Conservation (phyloP, 78 protist genomes). For the Dictyostelium capitatum region DNA sequence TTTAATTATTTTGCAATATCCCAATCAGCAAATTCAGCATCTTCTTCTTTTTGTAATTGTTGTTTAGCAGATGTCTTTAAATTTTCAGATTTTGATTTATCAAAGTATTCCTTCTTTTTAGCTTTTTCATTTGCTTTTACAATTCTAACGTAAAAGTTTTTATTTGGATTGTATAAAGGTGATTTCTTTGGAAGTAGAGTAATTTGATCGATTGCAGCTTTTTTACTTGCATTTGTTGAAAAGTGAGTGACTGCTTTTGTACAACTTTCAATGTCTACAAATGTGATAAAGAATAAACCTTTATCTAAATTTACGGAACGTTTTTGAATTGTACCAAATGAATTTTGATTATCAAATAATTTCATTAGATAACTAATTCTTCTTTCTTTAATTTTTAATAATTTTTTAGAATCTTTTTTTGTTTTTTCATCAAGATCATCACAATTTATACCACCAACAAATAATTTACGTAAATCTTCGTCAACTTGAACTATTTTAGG, state of each 20-base stretch:
- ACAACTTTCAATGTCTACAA: background rate
- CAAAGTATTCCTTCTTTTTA: background rate
- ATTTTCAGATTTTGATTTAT: background rate
- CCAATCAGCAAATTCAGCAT: conserved; percentile 27
- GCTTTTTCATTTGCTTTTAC: conserved; percentile 17
- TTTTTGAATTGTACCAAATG: conserved; percentile 25
- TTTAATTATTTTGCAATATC: background rate
- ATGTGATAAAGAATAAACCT: conserved; percentile 52
- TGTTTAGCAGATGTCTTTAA: background rate
- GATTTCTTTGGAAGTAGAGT: background rate
- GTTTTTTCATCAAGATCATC: background rate
- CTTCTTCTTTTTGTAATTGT: background rate
- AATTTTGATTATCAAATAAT: background rate
- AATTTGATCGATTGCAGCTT: background rate
- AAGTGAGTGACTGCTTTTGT: background rate
- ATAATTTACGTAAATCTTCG: conserved; percentile 47
- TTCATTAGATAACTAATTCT: conserved; percentile 18
- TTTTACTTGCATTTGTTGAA: background rate
- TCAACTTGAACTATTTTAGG: background rate
- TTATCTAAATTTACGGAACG: conserved; percentile 13
- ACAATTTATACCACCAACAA: conserved; percentile 55
- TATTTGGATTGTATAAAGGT: conserved; percentile 5
- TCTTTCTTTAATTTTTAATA: background rate
- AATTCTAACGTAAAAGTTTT: conserved; percentile 46
- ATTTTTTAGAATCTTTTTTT: background rate